phyloP scores from a whole-genome alignment of 1,139 yeast species.

The Meyerozyma smithsonii region DNA sequence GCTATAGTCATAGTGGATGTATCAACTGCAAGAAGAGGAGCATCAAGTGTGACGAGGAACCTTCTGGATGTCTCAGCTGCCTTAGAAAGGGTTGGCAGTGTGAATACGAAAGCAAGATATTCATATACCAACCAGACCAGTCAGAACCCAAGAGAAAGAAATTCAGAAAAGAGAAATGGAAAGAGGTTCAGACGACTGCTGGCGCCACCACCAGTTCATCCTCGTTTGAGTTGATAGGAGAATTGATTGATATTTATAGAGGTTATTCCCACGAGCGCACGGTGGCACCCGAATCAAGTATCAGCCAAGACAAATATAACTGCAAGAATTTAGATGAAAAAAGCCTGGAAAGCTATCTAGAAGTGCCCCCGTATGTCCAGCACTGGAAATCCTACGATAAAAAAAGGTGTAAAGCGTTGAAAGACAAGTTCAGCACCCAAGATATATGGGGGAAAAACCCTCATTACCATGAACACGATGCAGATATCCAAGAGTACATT shows the following conservation, averaged over 20 bases:
- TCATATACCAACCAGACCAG: constrained; percentile 7
- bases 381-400: constrained; percentile 6
- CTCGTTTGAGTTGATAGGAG: neutral
- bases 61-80: neutral
- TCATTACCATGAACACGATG: constrained; percentile 7
- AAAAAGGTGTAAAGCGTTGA: constrained; percentile 2
- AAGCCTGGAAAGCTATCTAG: neutral
- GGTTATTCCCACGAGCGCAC: constrained; percentile 3
- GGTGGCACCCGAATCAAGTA: neutral
- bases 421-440: constrained; percentile 3
- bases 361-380: neutral
- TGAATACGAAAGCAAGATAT: constrained; percentile 5
- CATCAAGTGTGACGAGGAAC: neutral
- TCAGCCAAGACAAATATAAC: neutral
- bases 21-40: neutral
- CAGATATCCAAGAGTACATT: constrained; percentile 8
- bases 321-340: neutral
- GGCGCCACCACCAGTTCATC: neutral
- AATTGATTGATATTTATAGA: constrained; percentile 3
- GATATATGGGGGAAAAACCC: neutral
- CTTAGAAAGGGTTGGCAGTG: constrained; percentile 1
- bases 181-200: neutral
- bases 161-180: neutral
- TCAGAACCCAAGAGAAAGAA: neutral
- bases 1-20: constrained; percentile 7